Evolutionary conservation across 148 eudicot genomes (phyloP), one percentile per base, ranked within the genome.

Genomic region (Amaranthus cruentus): DNA sequence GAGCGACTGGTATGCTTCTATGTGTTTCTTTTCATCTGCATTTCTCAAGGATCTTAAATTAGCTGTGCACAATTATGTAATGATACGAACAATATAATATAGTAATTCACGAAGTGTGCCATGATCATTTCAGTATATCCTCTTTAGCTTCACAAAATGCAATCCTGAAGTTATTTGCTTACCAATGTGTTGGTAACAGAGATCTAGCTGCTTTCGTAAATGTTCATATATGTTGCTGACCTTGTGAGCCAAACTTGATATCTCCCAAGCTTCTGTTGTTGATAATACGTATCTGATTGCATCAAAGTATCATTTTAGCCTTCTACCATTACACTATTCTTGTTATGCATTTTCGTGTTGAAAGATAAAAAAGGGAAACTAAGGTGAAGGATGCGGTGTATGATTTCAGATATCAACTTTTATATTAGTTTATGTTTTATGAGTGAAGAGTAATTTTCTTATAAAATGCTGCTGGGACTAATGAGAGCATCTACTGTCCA

Each of bases 231-330:
- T 89, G 81, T 82, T 84, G 69, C 73, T 75, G 62, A 89, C 86
- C 84, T 88, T 92, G 57, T 92, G 89, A 47, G 89, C 87, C 85
- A 92, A 76, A 63, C 89, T 88, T 28, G 85, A 79, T 9, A 92
- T 79, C 82, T 92, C 97, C 97, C 97, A 92, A 47, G 95, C 85
- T 81, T 88, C 92, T 4, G 92, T 75, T 38, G 92, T 87, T 47
- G 94, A 78, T n/a, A 86, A 76, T 56, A 83, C 64, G 38, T 83
- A 84, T 86, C 97, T 91, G 69, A 43, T 28, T 49, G 9, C 65
- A 74, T 44, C 72, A 51, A 53, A 68, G 48, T 12, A 51, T 46
- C n/a, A 28, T 68, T 47, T n/a, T 8, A 43, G 55, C 49, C 42
- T 47, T 21, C 6, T 62, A 14, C 48, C 47, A 38, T 14, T 9